Conservation (phyloP, 2,329 filamentous ascomycete genomes). For the Raffaelea ambrosiae region DNA sequence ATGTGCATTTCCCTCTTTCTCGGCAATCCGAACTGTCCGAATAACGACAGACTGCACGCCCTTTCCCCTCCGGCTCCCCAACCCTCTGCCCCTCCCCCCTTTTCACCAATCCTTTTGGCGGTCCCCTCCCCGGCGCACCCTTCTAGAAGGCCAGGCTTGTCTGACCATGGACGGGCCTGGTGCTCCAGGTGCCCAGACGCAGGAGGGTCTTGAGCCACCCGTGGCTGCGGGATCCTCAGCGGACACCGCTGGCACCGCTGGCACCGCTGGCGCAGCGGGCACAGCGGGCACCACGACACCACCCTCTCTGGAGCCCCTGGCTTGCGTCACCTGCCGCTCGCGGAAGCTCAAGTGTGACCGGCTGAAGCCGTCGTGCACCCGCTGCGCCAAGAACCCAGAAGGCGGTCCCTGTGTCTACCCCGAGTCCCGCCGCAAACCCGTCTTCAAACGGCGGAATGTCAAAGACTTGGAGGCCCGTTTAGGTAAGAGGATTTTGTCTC, state of each 20-base stretch:
- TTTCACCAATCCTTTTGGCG: too few relatives aligned
- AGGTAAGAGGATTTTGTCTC: too few relatives aligned
- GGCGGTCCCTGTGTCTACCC: slow-evolving; percentile 74
- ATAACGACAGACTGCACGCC: not conserved
- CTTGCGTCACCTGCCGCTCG: slow-evolving; percentile 74
- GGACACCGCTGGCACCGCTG: too few relatives aligned
- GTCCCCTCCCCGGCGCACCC: too few relatives aligned
- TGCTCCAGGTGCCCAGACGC: too few relatives aligned
- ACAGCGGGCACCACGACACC: not conserved
- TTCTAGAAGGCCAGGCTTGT: too few relatives aligned
- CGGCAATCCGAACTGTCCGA: not conserved
- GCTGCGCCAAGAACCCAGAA: slow-evolving; percentile 60
- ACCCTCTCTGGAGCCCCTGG: slow-evolving; percentile 42
- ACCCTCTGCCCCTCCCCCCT: too few relatives aligned
- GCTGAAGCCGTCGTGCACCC: slow-evolving; percentile 66
- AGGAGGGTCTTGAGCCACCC: too few relatives aligned
- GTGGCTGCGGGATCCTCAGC: too few relatives aligned
- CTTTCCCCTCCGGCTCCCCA: not conserved
- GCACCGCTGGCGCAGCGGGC: too few relatives aligned
- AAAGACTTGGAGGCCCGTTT: slow-evolving; percentile 82
- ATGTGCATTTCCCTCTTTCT: not conserved
- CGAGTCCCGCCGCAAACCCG: slow-evolving; percentile 79
- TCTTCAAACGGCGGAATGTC: slow-evolving; percentile 81
- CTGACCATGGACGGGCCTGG: too few relatives aligned
- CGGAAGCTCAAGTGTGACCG: slow-evolving; percentile 87